Base-by-base conservation (phyloP, 306 rosid species). In the Glycine latifolia region DNA sequence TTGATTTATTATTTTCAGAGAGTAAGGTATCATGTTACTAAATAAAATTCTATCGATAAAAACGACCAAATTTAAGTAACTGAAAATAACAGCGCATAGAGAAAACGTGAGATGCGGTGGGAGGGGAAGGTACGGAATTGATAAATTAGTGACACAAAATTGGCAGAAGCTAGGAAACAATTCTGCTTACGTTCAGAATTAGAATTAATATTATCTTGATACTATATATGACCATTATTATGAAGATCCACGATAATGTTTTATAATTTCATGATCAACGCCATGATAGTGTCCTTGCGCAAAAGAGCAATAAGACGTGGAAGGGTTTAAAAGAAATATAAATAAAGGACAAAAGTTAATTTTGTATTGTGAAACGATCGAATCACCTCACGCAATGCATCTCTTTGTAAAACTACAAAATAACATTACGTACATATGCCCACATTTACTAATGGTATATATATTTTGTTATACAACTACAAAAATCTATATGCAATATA, bases 201-300 rank as follows among this genome's bases (percentile, higher is more conserved):
- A 68, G 9, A 63, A 48, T 44, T 9, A 71, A 55, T 48, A 54
- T n/a, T 49, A 81, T 71, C 20, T 61, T 12, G 13, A 44, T 17
- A 13, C 37, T 5, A 35, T 44, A 49, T 72, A 71, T 52, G 77
- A 43, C 43, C 79, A 60, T 76, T 11, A 48, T 71, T 9, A 56
- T 73, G 50, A 81, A 86, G 87, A 87, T 81, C 83, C 76, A 76
- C 77, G 62, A 78, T 78, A 80, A 78, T 61, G 54, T 44, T 70
- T 74, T 67, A 69, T 52, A 74, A 79, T 67, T 76, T 43, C 33
- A 31, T 52, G 47, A 50, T 76, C 54, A 33, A 16, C 79, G n/a
- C n/a, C n/a, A 69, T 82, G 79, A 78, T 68, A 35, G 33, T 69
- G 68, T 67, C 77, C 39, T 33, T 11, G 54, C 48, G n/a, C 67